Evolutionary conservation across 768 basidiomycete species (phyloP).

Genomic region (Lentinula lateritia): DNA sequence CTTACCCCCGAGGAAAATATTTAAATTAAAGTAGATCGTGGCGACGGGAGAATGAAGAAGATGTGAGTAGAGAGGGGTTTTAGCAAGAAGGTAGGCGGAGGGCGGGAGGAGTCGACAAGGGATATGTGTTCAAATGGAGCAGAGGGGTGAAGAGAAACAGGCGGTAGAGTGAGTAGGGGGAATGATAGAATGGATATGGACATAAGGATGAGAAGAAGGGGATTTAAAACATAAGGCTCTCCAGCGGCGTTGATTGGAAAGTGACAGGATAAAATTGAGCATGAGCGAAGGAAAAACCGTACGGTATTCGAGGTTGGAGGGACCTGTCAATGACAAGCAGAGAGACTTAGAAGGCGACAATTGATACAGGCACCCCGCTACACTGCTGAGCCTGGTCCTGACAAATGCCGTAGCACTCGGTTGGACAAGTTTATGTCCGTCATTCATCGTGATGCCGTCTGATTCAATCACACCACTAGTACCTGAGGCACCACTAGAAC

Average conservation of each 20-base stretch:
- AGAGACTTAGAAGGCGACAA: constrained; percentile 22
- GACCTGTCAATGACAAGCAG: too few species aligned
- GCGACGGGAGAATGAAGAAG: too few species aligned
- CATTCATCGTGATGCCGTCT: too few species aligned
- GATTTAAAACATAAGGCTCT: constrained; percentile 63
- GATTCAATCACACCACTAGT: too few species aligned
- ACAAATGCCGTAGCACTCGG: constrained; percentile 69
- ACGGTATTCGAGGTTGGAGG: constrained; percentile 20
- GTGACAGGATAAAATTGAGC: constrained; percentile 69
- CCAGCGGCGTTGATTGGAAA: constrained; percentile 78
- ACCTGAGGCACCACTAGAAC: not conserved
- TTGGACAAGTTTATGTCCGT: constrained; percentile 41
- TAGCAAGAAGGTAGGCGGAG: too few species aligned
- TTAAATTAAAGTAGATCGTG: too few species aligned
- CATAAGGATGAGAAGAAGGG: constrained; percentile 51
- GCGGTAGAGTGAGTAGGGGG: constrained; percentile 61
- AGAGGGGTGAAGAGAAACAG: constrained; percentile 26
- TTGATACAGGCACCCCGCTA: constrained; percentile 70
- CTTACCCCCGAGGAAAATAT: too few species aligned
- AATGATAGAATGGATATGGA: constrained; percentile 66
- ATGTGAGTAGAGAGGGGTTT: too few species aligned
- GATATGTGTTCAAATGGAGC: constrained; percentile 71
- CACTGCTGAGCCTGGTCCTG: constrained; percentile 68
- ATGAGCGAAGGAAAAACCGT: constrained; percentile 77
- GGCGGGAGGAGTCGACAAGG: constrained; percentile 33